Base-by-base conservation (phyloP, 1,139 yeast genomes). In the Scheffersomyces lignicola region DNA sequence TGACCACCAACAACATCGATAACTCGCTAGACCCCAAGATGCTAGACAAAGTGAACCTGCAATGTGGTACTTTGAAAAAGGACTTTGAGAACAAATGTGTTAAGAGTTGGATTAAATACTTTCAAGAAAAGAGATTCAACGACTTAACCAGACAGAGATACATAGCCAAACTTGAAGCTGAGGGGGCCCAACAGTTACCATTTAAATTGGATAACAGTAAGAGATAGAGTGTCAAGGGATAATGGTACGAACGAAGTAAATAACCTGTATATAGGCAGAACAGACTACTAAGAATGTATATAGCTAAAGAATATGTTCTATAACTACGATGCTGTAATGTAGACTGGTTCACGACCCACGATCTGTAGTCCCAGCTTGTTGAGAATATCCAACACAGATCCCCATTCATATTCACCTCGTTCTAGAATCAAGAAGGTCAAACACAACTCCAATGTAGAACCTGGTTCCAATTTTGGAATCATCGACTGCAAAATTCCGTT, bases 341-440 rank as follows among this genome's bases (percentile, higher is more conserved):
- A 51, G 12, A 67, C 43, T 2, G 73, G 69, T 32, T 66, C 69
- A 32, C 64, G 46, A 11, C 60, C 57, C 12, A 57, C 54, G 1
- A 58, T 42, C 29, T 57, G 54, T 20, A 37, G 38, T 14, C 34
- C 43, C 29, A 46, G 48, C 28, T 45, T 49, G 28, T 49, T 54
- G 14, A 53, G 40, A 18, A 70, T 73, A 42, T 86, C 95, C 43
- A 85, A 67, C 2, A 84, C 59, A 0, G 80, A 73, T 0, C 89
- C 86, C 88, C 95, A 84, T 54, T 83, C 90, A 51, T 80, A 85
- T 37, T 79, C 83, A 2, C 95, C 96, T 28, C 72, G 69, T 35
- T 80, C 85, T 34, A 87, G 60, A 13, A 83, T 69, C 14, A 80
- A 72, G 37, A 82, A 73, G 5, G 87, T 81, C 34, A 80, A 50